Evolutionary conservation across 2,329 filamentous ascomycete genomes (phyloP).

Genomic region (Septoria linicola): DNA sequence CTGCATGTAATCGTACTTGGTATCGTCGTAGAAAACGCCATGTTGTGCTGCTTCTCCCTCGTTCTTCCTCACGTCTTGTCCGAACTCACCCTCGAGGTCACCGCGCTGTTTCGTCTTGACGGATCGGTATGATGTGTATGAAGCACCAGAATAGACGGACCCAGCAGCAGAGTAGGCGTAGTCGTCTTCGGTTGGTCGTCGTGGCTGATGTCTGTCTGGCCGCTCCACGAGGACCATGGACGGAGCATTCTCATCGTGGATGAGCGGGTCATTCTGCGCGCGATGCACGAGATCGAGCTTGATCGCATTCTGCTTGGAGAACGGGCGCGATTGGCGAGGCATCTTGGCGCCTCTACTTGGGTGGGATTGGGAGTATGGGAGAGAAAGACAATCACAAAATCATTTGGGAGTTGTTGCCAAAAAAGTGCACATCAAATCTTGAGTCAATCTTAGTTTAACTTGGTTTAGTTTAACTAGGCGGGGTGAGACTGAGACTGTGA

Average conservation of each 20-base stretch:
- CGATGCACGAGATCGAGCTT: conserved; percentile 94
- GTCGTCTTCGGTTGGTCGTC: conserved; percentile 28
- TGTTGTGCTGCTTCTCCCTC: conserved; percentile 95
- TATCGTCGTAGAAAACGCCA: conserved; percentile 92
- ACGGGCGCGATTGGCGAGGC: conserved; percentile 72
- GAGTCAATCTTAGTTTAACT: no score
- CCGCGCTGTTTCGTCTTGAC: conserved; percentile 51
- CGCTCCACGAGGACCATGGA: conserved; percentile 84
- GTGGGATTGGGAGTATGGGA: neutral
- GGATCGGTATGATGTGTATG: conserved; percentile 33
- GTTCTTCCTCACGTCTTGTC: conserved; percentile 71
- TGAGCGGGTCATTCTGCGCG: conserved; percentile 94
- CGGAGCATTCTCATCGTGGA: conserved; percentile 85
- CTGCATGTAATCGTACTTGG: conserved; percentile 98
- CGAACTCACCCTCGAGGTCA: conserved; percentile 75
- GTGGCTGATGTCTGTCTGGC: conserved; percentile 30
- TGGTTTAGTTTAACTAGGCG: no score
- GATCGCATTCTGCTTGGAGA: conserved; percentile 87
- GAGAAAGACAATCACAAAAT: neutral
- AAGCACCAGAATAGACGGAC: conserved; percentile 38
- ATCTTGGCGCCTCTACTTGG: conserved; percentile 64
- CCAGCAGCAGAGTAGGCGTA: conserved; percentile 31
- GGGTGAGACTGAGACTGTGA: no score
- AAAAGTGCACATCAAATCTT: no score
- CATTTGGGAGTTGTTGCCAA: no score